These are phyloP conservation scores for Fusarium bactridioides DNA, from an alignment of 2,329 filamentous ascomycete genomes.

Conservation along the genomic window DNA sequence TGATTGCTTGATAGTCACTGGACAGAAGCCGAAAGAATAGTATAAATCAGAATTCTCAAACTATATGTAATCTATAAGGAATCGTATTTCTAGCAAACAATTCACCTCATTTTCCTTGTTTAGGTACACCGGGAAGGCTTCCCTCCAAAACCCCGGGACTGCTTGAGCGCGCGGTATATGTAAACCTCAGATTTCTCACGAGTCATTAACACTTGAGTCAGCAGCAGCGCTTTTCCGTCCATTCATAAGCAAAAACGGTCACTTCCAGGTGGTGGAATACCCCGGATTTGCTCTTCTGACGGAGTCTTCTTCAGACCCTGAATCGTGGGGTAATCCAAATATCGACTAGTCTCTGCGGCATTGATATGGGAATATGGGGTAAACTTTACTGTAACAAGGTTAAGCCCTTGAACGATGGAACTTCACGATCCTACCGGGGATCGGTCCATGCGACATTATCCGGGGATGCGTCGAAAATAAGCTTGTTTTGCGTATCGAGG, in stretches of 20 bases:
- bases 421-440: neutral
- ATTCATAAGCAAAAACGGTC: accelerated
- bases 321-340: conserved; percentile 1
- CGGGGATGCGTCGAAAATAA: neutral
- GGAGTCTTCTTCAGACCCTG: neutral
- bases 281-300: neutral
- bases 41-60: accelerated
- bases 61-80: accelerated
- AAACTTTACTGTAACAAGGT: neutral
- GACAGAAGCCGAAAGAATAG: conserved; percentile 36
- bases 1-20: conserved; percentile 44
- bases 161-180: neutral
- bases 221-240: accelerated
- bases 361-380: neutral
- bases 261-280: accelerated
- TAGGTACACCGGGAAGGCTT: neutral
- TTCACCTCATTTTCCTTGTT: neutral
- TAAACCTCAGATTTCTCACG: neutral
- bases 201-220: neutral
- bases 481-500: neutral
- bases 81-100: accelerated
- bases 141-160: neutral
- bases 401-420: neutral
- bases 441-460: neutral
- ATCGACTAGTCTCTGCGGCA: conserved; percentile 13